Conservation (phyloP, 441 rosid species). For the Erodium trifolium region DNA sequence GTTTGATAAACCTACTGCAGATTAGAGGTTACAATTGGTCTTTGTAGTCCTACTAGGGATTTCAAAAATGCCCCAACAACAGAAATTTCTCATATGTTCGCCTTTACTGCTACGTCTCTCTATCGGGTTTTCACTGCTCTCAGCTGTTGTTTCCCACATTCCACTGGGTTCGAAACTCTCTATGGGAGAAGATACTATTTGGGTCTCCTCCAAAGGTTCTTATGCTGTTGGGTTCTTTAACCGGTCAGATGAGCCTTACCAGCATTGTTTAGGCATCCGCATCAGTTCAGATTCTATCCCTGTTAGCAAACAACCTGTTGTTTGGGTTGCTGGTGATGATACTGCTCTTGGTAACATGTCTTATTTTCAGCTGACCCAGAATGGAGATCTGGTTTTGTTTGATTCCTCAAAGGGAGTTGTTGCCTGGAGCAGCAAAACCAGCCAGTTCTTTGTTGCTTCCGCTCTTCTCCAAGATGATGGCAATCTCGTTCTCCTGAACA, state of each 20-base stretch:
- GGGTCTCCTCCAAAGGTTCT: conserved; percentile 63
- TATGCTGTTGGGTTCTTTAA: conserved; percentile 59
- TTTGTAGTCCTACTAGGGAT: conserved; percentile 17
- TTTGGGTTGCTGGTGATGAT: conserved; percentile 78
- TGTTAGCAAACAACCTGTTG: conserved; percentile 34
- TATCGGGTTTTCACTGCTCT: conserved; percentile 30
- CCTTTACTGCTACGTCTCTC: conserved; percentile 32
- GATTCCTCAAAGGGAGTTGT: conserved; percentile 35
- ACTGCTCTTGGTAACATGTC: conserved; percentile 45
- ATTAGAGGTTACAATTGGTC: conserved; percentile 14
- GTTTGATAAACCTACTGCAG: not conserved
- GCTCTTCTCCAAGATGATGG: conserved; percentile 61
- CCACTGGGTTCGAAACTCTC: conserved; percentile 57
- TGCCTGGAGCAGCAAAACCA: conserved; percentile 54
- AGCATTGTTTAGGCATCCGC: conserved; percentile 62
- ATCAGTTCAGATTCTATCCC: conserved; percentile 54
- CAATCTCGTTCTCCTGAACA: conserved; percentile 48
- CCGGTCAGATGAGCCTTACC: conserved; percentile 40
- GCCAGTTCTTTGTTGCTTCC: conserved; percentile 42
- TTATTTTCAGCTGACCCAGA: conserved; percentile 47
- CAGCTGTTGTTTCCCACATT: conserved; percentile 39
- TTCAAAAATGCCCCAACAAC: conserved; percentile 36
- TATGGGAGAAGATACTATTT: conserved; percentile 36
- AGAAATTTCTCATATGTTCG: conserved; percentile 14
- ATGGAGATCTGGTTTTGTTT: conserved; percentile 60